phyloP scores from a whole-genome alignment of 768 basidiomycete species.

The Tricholoma hemisulphureum region DNA sequence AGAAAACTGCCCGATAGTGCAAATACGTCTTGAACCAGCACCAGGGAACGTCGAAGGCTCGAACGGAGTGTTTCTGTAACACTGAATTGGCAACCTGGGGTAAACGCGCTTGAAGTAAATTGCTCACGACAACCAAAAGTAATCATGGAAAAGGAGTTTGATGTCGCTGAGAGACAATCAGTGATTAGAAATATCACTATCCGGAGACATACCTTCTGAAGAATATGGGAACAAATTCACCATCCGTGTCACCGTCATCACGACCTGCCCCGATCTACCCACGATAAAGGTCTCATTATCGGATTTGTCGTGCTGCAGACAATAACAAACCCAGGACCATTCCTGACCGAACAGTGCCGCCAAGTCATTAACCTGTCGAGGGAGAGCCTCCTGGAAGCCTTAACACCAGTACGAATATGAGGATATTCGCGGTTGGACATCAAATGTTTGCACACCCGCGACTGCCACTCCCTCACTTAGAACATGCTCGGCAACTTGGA shows the following conservation, averaged over 20 bases:
- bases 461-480: slow-evolving; percentile 38
- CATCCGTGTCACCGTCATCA: slow-evolving; percentile 52
- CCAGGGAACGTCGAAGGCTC: slow-evolving; percentile 49
- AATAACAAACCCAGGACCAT: slow-evolving; percentile 49
- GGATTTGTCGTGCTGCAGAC: neutral
- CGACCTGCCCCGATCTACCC: slow-evolving; percentile 59
- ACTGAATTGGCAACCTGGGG: neutral
- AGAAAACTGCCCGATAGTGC: slow-evolving; percentile 43
- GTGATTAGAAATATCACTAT: slow-evolving; percentile 4
- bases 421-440: neutral
- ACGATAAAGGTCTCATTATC: neutral
- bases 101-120: neutral
- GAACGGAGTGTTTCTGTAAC: slow-evolving; percentile 43
- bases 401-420: neutral
- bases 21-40: slow-evolving; percentile 49
- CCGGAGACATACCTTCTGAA: slow-evolving; percentile 44
- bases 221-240: slow-evolving; percentile 65
- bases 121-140: slow-evolving; percentile 57
- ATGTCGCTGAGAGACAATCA: slow-evolving; percentile 20
- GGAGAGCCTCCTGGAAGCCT: slow-evolving; percentile 56
- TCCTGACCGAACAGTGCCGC: slow-evolving; percentile 49
- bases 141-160: slow-evolving; percentile 40
- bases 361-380: slow-evolving; percentile 57
- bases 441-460: slow-evolving; percentile 27
- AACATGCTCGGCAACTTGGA: slow-evolving; percentile 48